Percentiles rank a stretch among this genome's conserved stretches.
These are phyloP conservation scores for Metschnikowia chrysomelidarum DNA, from an alignment of 805 yeast genomes.

Conservation along the genomic window DNA sequence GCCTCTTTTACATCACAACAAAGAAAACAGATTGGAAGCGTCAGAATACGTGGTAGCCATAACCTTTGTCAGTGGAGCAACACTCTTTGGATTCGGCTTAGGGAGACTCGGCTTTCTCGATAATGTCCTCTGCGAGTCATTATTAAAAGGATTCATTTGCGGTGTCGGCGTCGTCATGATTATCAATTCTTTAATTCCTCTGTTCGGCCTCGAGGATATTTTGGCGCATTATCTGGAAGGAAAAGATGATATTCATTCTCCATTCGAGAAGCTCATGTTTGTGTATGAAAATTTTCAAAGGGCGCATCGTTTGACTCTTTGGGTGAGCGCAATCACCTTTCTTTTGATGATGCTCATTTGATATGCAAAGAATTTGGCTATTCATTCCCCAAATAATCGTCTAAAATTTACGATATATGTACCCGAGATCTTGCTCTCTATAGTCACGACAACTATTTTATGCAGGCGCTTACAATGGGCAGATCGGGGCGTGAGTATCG, in stretches of 20 bases:
- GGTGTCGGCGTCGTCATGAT: conserved; percentile 47
- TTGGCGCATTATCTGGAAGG: conserved; percentile 39
- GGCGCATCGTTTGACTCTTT: conserved; percentile 57
- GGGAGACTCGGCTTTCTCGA: conserved; percentile 35
- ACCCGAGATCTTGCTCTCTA: conserved; percentile 85
- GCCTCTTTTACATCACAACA: conserved; percentile 37
- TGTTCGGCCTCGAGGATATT: conserved; percentile 59
- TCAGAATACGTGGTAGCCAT: conserved; percentile 32
- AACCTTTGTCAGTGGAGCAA: conserved; percentile 72
- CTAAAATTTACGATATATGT: conserved; percentile 52
- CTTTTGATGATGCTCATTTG: conserved; percentile 42
- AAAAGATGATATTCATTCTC: conserved; percentile 47
- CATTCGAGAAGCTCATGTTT: conserved; percentile 66
- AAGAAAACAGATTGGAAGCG: conserved; percentile 32
- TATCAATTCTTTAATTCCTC: conserved; percentile 65
- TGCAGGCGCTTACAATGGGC: conserved; percentile 50
- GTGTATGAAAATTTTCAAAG: conserved; percentile 47
- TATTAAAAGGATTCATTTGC: conserved; percentile 43
- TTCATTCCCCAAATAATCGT: conserved; percentile 10
- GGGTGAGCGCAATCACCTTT: conserved; percentile 57
- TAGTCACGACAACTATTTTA: conserved; percentile 55
- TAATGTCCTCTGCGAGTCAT: conserved; percentile 39
- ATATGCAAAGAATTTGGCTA: conserved; percentile 35
- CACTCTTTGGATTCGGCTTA: conserved; percentile 26
- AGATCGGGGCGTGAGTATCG: conserved; percentile 55